Conservation (phyloP, 78 protist genomes). For the Bigelowiella natans region DNA sequence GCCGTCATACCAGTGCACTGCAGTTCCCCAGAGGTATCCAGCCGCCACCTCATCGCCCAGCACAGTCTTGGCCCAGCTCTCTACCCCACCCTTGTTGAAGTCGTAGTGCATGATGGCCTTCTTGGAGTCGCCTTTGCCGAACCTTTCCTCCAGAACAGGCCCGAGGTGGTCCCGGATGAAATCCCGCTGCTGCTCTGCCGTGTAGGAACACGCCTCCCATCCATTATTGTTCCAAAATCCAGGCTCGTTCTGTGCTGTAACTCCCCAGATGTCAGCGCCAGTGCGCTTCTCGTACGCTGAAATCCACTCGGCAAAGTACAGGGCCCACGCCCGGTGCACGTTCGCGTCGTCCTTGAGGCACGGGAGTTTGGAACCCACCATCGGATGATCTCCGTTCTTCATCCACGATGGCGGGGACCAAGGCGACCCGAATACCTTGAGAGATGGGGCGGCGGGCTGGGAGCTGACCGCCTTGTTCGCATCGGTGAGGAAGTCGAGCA, state of each 20-base stretch:
- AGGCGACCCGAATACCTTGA: conserved; percentile 4
- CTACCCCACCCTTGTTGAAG: background rate
- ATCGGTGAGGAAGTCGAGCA: background rate
- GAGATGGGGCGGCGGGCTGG: too few relatives aligned
- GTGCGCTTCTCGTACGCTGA: background rate
- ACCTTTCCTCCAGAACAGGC: background rate
- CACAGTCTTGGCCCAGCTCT: background rate
- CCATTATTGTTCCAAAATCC: background rate
- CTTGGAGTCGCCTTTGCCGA: too few relatives aligned
- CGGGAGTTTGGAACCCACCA: background rate
- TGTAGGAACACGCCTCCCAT: background rate
- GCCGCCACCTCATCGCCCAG: background rate
- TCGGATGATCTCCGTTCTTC: conserved; percentile 6
- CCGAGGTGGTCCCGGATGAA: background rate
- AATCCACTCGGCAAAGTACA: background rate
- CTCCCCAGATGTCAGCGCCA: background rate
- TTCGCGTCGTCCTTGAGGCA: background rate
- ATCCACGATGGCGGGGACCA: conserved; percentile 24
- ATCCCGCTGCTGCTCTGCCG: background rate
- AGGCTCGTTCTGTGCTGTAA: conserved; percentile 15
- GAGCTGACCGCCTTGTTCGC: background rate
- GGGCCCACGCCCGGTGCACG: background rate
- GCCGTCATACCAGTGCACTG: conserved; percentile 4
- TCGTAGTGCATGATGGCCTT: conserved; percentile 9
- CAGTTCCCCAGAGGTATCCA: too few relatives aligned